These are phyloP conservation scores for Myriosclerotinia duriaeana DNA, from an alignment of 2,329 filamentous ascomycete species.

Conservation along the genomic window DNA sequence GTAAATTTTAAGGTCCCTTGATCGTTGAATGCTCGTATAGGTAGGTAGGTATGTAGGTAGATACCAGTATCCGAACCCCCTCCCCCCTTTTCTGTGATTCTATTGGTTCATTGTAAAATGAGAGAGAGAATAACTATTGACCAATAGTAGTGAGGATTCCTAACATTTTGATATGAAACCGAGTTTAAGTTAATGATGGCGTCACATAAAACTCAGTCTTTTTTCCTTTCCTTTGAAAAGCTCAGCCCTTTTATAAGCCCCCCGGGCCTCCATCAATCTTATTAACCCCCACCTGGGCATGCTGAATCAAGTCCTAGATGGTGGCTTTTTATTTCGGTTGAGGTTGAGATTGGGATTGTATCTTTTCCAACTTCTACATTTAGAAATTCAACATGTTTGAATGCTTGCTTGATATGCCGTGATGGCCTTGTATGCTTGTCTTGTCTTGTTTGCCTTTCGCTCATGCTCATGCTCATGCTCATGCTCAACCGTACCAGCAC, in stretches of 20 bases:
- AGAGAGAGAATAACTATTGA: neutral
- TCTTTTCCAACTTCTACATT: slow-evolving; percentile 3
- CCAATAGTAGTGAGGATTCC: neutral
- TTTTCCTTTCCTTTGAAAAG: neutral
- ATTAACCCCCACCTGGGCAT: neutral
- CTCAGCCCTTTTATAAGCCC: slow-evolving; percentile 1
- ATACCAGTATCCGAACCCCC: too few species aligned
- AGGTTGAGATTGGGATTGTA: neutral
- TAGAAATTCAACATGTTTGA: neutral
- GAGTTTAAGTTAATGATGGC: slow-evolving; percentile 11
- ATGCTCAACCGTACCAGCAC: neutral
- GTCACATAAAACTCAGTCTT: slow-evolving; percentile 17
- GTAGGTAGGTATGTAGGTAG: too few species aligned
- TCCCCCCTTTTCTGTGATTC: neutral
- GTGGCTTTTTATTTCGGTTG: neutral
- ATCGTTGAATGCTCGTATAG: too few species aligned
- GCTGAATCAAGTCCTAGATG: neutral
- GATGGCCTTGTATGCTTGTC: neutral
- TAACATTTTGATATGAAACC: neutral
- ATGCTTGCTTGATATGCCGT: neutral
- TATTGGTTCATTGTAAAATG: slow-evolving; percentile 5
- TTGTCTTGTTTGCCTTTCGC: neutral
- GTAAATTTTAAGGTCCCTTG: too few species aligned
- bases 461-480: too few species aligned
- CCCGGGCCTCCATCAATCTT: neutral